Evolutionary conservation across 164 flowering plant genomes (phyloP).

Genomic region (Taxillus chinensis): DNA sequence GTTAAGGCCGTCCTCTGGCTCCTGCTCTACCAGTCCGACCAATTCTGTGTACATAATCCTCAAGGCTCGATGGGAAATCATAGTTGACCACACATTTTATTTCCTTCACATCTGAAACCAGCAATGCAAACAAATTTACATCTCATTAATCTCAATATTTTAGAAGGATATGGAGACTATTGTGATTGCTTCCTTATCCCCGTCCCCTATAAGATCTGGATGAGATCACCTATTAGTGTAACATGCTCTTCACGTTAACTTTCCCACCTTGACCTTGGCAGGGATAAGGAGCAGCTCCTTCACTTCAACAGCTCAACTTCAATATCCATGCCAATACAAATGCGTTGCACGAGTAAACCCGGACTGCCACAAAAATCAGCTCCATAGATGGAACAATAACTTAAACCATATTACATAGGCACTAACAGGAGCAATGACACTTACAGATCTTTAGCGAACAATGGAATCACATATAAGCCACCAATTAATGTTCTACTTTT

Average conservation of each 20-base stretch:
- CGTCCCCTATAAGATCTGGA: constrained; percentile 34
- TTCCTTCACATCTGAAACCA: constrained; percentile 93
- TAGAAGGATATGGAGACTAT: constrained; percentile 5
- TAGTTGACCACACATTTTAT: constrained; percentile 94
- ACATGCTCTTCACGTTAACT: constrained; percentile 58
- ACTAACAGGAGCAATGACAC: constrained; percentile 27
- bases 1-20: constrained; percentile 75
- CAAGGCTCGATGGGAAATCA: constrained; percentile 88
- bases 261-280: constrained; percentile 88
- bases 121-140: constrained; percentile 7
- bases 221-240: constrained; percentile 37
- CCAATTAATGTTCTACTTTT: neutral
- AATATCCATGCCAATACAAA: constrained; percentile 24
- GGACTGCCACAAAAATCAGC: constrained; percentile 89
- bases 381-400: constrained; percentile 52
- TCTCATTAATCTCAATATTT: neutral
- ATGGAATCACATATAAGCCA: constrained; percentile 7
- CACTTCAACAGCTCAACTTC: constrained; percentile 35
- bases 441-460: constrained; percentile 12
- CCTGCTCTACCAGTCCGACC: constrained; percentile 99
- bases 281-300: constrained; percentile 88
- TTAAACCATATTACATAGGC: constrained; percentile 40
- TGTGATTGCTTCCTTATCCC: constrained; percentile 78
- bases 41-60: constrained; percentile 97
- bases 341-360: constrained; percentile 61